phyloP scores from a whole-genome alignment of 495 filamentous ascomycete genomes.

The Cryomyces minteri region DNA sequence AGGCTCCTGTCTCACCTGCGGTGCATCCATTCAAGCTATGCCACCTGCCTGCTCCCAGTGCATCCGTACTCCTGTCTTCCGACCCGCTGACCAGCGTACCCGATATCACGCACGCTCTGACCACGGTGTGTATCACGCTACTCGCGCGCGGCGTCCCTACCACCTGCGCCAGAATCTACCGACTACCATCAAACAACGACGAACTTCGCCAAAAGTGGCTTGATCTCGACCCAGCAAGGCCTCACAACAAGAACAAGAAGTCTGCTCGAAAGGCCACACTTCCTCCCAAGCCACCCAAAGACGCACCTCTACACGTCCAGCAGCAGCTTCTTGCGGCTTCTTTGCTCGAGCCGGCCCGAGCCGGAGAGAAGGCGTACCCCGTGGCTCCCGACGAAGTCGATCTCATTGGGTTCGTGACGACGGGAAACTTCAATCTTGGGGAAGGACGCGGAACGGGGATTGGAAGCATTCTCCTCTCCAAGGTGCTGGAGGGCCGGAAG shows the following conservation, averaged over 20 bases:
- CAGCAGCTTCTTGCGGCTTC: constrained; percentile 19
- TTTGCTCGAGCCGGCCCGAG: constrained; percentile 18
- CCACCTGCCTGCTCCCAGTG: constrained; percentile 2
- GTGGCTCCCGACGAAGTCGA: constrained; percentile 54
- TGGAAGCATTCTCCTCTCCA: constrained; percentile 46
- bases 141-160: constrained; percentile 38
- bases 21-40: not conserved
- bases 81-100: not conserved
- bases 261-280: constrained; percentile 1
- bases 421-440: constrained; percentile 64
- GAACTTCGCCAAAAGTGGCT: constrained; percentile 36
- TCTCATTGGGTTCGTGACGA: constrained; percentile 82
- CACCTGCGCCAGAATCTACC: constrained; percentile 52
- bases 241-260: constrained; percentile 3
- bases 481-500: constrained; percentile 24
- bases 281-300: constrained; percentile 8
- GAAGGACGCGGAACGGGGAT: constrained; percentile 62
- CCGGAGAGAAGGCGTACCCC: constrained; percentile 34
- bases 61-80: not conserved
- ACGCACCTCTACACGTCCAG: constrained; percentile 4
- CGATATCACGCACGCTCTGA: constrained; percentile 14
- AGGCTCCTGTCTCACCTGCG: no score
- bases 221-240: constrained; percentile 12
- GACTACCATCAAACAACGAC: constrained; percentile 34
- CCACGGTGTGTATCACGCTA: constrained; percentile 40